Evolutionary conservation across 2,329 filamentous ascomycete genomes (phyloP), one percentile per base, ranked within the genome.

Genomic region (Trichoderma semiorbis): DNA sequence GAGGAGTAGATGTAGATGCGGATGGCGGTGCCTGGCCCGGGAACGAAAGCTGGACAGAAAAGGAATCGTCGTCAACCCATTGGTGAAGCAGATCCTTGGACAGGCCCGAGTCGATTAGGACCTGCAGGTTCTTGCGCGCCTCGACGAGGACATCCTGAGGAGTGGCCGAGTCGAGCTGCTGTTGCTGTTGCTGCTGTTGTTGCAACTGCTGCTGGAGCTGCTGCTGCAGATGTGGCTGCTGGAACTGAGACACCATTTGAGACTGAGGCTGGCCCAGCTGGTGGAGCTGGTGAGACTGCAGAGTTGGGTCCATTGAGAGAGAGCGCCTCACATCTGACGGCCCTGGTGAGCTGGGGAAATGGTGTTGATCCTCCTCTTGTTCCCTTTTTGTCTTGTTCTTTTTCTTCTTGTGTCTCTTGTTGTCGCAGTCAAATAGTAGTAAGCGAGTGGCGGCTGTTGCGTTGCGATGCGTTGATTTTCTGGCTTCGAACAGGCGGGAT

Each of bases 111-210:
- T 84, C 83, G 74, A 85, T 85, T 74, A 85, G 77, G 60, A 81
- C 81, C 77, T 85, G 83, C 7, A 85, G 80, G 71, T 84, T 84
- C 75, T 84, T 83, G 60, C 83, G 78, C 58, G 83, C 83, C 76
- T 85, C 83, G 24, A 80, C 82, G 70, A 85, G 79, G 68, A 84
- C 81, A 78, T 85, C 81, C 73, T 84, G 82, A 18, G 83, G 79
- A 26, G 80, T 81, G 53, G 81, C 76, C 53, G 72, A 67, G 28
- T 81, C 80, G 71, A 77, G 74, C 60, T 76, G 76, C 68, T 79
- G 78, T 55, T 39, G 26, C 14, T 61, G 78, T 32, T 77, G 77
- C 61, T 70, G 61, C 32, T 47, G 47, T 57, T 73, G 69, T 64
- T 70, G 78, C 39, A 77, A 77, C 65, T 74, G 69, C 63, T 50